These are phyloP conservation scores for Ampelomyces quisqualis DNA, from an alignment of 2,329 filamentous ascomycete species.

Conservation along the genomic window DNA sequence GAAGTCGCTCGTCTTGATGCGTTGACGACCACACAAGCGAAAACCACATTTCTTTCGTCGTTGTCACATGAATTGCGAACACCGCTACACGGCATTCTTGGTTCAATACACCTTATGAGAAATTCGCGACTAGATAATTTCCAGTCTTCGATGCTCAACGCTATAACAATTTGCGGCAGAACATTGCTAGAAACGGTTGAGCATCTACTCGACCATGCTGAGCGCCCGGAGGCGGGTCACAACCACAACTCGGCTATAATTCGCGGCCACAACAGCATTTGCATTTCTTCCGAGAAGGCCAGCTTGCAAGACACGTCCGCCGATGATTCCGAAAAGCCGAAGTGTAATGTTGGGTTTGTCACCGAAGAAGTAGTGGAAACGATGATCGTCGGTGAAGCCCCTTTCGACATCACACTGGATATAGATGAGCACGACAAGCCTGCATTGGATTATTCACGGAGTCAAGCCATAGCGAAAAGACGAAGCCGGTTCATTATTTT, in stretches of 20 bases:
- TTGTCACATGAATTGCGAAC: conserved; percentile 54
- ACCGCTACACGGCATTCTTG: conserved; percentile 43
- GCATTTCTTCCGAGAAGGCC: conserved; percentile 23
- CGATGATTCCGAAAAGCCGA: not conserved
- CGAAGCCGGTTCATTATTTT: conserved; percentile 21
- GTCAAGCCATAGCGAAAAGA: conserved; percentile 3
- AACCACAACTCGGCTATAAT: conserved; percentile 38
- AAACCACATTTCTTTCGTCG: conserved; percentile 53
- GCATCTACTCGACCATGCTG: conserved; percentile 24
- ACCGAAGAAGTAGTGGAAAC: conserved; percentile 13
- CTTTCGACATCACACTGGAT: conserved; percentile 3
- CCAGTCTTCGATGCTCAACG: conserved; percentile 49
- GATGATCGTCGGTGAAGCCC: conserved; percentile 13
- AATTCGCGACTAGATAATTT: conserved; percentile 46
- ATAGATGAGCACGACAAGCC: not conserved
- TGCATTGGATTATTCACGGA: not conserved
- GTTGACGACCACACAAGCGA: conserved; percentile 32
- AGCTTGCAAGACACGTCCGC: conserved; percentile 15
- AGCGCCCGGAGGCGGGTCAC: conserved; percentile 23
- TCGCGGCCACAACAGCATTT: conserved; percentile 20
- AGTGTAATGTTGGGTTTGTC: conserved; percentile 13
- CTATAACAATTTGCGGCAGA: conserved; percentile 44
- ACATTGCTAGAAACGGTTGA: conserved; percentile 49
- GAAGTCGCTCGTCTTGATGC: conserved; percentile 55
- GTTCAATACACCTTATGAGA: conserved; percentile 50